These are phyloP conservation scores for Fusarium devonianum DNA, from an alignment of 2,329 filamentous ascomycete species.

Conservation along the genomic window DNA sequence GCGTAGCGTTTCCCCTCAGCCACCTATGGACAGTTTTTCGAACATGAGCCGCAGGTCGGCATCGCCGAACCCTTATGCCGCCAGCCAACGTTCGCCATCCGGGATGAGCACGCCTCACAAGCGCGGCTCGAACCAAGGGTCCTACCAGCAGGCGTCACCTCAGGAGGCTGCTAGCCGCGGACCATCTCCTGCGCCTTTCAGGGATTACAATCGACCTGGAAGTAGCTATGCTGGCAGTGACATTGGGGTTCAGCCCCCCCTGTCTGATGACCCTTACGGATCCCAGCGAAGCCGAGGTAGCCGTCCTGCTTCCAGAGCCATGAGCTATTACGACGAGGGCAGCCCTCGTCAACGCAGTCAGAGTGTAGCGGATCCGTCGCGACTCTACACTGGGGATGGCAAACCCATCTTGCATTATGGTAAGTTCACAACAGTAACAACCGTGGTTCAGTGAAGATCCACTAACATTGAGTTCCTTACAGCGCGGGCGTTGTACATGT, in stretches of 20 bases:
- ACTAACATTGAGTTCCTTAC: slow-evolving; percentile 34
- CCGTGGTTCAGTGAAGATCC: neutral
- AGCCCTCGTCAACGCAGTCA: slow-evolving; percentile 71
- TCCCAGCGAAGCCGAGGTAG: slow-evolving; percentile 61
- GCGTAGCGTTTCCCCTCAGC: slow-evolving; percentile 69
- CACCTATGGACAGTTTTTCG: slow-evolving; percentile 56
- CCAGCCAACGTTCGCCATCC: slow-evolving; percentile 47
- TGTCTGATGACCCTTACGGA: slow-evolving; percentile 65
- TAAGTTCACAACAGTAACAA: slow-evolving; percentile 60
- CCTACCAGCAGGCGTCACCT: slow-evolving; percentile 61
- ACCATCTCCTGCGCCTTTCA: slow-evolving; percentile 57
- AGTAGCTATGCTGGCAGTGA: slow-evolving; percentile 60
- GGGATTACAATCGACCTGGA: slow-evolving; percentile 57
- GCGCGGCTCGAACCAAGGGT: slow-evolving; percentile 58
- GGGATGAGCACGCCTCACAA: slow-evolving; percentile 52
- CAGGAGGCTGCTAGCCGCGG: slow-evolving; percentile 54
- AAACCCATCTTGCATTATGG: slow-evolving; percentile 91
- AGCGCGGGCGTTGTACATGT: slow-evolving; percentile 95
- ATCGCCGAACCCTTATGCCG: slow-evolving; percentile 70
- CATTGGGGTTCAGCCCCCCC: slow-evolving; percentile 74
- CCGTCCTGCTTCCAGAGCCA: slow-evolving; percentile 59
- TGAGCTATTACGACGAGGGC: slow-evolving; percentile 64
- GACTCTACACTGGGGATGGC: slow-evolving; percentile 85
- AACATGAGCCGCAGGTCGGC: slow-evolving; percentile 55
- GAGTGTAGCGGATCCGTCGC: slow-evolving; percentile 82